Percentiles rank a stretch among this genome's conserved stretches.
Evolutionary conservation across 352 stramenopile genomes (phyloP).

Genomic region (Pseudoperonospora humuli): DNA sequence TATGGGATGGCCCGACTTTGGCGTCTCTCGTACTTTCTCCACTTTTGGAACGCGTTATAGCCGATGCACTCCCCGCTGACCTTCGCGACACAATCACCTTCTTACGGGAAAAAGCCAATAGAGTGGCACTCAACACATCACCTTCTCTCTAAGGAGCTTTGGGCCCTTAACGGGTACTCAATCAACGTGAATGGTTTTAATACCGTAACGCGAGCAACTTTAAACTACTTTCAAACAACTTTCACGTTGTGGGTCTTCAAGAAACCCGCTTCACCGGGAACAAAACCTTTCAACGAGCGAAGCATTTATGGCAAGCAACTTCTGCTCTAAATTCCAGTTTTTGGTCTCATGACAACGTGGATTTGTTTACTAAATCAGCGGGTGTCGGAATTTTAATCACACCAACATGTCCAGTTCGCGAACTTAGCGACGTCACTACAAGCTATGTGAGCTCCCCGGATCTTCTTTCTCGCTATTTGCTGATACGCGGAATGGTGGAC

Average conservation of each 20-base stretch:
- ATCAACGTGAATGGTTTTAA: constrained; percentile 1
- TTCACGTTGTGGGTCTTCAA: background rate
- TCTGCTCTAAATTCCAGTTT: constrained; percentile 8
- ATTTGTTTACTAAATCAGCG: background rate
- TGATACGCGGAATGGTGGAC: no score
- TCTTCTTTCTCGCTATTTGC: no score
- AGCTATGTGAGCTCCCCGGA: no score
- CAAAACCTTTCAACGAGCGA: constrained; percentile 4
- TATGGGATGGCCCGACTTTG: background rate
- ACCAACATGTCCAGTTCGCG: background rate
- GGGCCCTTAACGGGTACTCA: background rate
- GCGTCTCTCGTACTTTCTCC: background rate
- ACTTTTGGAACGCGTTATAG: background rate
- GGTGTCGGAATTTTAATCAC: constrained; percentile 5
- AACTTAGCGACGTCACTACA: no score
- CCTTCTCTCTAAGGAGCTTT: background rate
- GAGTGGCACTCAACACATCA: background rate
- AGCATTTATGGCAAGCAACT: background rate
- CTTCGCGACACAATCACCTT: background rate
- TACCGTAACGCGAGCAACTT: background rate
- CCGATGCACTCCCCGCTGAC: background rate
- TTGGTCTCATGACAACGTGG: constrained; percentile 10
- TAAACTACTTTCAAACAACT: background rate
- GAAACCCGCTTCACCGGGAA: constrained; percentile 5
- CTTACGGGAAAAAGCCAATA: background rate